Conservation (phyloP, 1,139 yeast species). For the Geotrichum reessii region DNA sequence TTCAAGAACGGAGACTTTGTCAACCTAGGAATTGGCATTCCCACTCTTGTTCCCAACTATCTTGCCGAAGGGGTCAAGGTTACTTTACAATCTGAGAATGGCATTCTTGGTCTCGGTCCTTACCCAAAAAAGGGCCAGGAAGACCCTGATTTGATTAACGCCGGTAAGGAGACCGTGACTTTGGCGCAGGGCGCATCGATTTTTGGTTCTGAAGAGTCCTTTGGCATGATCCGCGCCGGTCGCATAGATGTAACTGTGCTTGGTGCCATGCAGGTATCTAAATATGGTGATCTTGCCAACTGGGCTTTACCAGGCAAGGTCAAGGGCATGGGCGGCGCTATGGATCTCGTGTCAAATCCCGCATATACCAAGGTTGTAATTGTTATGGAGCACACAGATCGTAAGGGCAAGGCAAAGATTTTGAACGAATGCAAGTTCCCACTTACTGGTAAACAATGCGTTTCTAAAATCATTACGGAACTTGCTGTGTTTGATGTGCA, state of each 20-base stretch:
- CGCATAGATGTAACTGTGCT: slow-evolving; percentile 43
- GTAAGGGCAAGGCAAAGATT: slow-evolving; percentile 46
- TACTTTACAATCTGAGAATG: slow-evolving; percentile 46
- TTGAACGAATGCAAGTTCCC: slow-evolving; percentile 44
- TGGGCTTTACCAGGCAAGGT: slow-evolving; percentile 50
- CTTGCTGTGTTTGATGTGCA: slow-evolving; percentile 47
- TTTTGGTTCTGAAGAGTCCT: slow-evolving; percentile 48
- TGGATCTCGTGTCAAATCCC: slow-evolving; percentile 50
- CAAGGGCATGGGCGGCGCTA: slow-evolving; percentile 55
- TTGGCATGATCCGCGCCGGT: slow-evolving; percentile 48
- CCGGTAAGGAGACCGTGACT: slow-evolving; percentile 50
- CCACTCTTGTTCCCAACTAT: slow-evolving; percentile 45
- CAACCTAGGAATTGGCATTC: slow-evolving; percentile 49
- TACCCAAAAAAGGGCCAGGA: slow-evolving; percentile 44
- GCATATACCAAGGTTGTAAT: slow-evolving; percentile 45
- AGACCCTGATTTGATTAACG: slow-evolving; percentile 47
- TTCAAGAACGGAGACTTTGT: slow-evolving; percentile 42
- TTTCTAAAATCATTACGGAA: slow-evolving; percentile 45
- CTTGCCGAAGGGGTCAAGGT: slow-evolving; percentile 40
- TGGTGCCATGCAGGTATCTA: slow-evolving; percentile 49
- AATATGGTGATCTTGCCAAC: slow-evolving; percentile 47
- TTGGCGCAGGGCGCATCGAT: slow-evolving; percentile 44
- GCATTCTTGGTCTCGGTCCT: slow-evolving; percentile 47
- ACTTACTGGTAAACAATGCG: slow-evolving; percentile 45
- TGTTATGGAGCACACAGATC: slow-evolving; percentile 46